Base-by-base conservation (phyloP, 352 stramenopile species). In the Pythium dissimile region DNA sequence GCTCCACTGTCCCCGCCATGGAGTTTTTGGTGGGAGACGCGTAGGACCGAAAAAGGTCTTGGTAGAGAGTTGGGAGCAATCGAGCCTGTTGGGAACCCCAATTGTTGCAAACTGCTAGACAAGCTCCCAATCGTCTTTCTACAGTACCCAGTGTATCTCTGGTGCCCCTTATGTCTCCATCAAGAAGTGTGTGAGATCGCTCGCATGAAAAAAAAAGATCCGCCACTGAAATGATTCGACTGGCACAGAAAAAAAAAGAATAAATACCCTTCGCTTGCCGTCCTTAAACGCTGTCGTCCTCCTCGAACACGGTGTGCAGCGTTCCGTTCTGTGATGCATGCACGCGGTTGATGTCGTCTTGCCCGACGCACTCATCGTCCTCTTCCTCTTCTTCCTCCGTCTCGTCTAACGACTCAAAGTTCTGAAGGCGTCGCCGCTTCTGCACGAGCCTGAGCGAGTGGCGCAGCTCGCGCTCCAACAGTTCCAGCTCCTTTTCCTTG, bases 371-470 rank as follows among this genome's bases (percentile, higher is more conserved):
- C 9, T 30, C 35, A 1, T 46, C 50, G 1, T 56, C 50, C 1
- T 58, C 59, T 5, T 56, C 49, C 28, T 67, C 59, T 27, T 62
- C 59, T 13, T 67, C 59, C 24, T 67, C 59, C 5, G 59, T 67
- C 30, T 67, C 59, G 4, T 62, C 59, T 11, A 52, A 24, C 8
- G 53, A 64, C 41, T 68, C 54, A 43, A 68, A 68, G n/a, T 42
- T 31, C 39, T 41, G 48, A 26, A 64, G 21, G 4, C 54, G 53
- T 13, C 61, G 54, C 21, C 55, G 59, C 35, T 75, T 61, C 35
- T 82, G 74, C 50, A 90, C 77, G 20, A 66, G 63, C 46, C 77
- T 64, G 1, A 92, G 70, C 32, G 80, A 83, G 49, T 72, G 56
- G 16, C 73, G 67, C 10, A 92, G 64, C 55, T 89, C 75, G 11